These are phyloP conservation scores for Leccinum sublutescens DNA, from an alignment of 768 basidiomycete genomes.

Conservation along the genomic window DNA sequence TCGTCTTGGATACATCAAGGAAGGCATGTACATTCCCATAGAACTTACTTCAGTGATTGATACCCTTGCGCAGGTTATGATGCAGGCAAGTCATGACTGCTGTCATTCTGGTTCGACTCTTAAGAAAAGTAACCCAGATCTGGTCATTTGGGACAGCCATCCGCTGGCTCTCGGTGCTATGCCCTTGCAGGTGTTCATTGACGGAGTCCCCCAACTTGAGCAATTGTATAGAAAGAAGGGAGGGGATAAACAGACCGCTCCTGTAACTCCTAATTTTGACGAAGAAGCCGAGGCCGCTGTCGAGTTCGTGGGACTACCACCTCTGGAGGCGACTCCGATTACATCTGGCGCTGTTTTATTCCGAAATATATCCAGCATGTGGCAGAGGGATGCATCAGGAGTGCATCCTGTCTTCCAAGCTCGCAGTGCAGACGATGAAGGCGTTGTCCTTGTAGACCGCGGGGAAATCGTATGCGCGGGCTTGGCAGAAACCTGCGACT, in stretches of 20 bases:
- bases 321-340: slow-evolving; percentile 43
- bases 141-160: slow-evolving; percentile 71
- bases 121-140: slow-evolving; percentile 32
- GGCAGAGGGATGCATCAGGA: slow-evolving; percentile 23
- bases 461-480: slow-evolving; percentile 56
- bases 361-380: slow-evolving; percentile 46
- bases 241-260: slow-evolving; percentile 46
- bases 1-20: slow-evolving; percentile 72
- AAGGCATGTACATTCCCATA: slow-evolving; percentile 39
- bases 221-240: slow-evolving; percentile 45
- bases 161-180: slow-evolving; percentile 79
- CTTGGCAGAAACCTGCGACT: slow-evolving; percentile 6
- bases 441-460: slow-evolving; percentile 45
- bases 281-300: slow-evolving; percentile 57
- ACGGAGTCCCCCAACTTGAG: slow-evolving; percentile 68
- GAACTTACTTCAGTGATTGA: slow-evolving; percentile 2
- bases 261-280: slow-evolving; percentile 56
- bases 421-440: slow-evolving; percentile 14
- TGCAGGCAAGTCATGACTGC: slow-evolving; percentile 39
- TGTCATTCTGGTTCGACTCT: background rate
- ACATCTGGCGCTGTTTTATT: slow-evolving; percentile 46
- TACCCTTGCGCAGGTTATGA: slow-evolving; percentile 53
- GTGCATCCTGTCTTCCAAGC: slow-evolving; percentile 17
- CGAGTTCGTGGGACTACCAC: slow-evolving; percentile 66
- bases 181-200: slow-evolving; percentile 78